Conservation (phyloP, 352 stramenopile species). For the Globisporangium abappressorium region DNA sequence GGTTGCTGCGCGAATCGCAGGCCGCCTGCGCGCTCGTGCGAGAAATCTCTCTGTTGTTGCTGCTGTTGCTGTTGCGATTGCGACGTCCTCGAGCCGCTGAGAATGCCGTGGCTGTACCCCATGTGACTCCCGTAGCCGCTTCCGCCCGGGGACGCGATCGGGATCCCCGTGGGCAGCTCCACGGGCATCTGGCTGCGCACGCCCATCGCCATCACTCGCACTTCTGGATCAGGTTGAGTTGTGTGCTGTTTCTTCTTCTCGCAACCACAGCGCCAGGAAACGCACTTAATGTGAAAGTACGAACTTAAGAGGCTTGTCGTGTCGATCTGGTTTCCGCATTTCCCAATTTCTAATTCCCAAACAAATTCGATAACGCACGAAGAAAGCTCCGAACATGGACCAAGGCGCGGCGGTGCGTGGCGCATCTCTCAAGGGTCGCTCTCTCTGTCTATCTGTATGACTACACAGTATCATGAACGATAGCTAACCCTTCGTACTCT, state of each 20-base stretch:
- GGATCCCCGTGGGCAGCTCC: conserved; percentile 9
- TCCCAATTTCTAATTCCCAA: not conserved
- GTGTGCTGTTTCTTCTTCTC: conserved; percentile 2
- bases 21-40: conserved; percentile 38
- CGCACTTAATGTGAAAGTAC: not conserved
- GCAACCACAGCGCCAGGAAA: not conserved
- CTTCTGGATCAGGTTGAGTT: conserved; percentile 1
- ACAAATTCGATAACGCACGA: not conserved
- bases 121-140: conserved; percentile 2
- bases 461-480: not conserved
- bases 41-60: not conserved
- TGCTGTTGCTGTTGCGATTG: not conserved
- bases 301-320: not conserved
- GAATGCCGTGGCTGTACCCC: conserved; percentile 4
- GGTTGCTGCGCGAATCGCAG: conserved; percentile 62
- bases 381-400: conserved; percentile 34
- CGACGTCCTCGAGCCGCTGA: not conserved
- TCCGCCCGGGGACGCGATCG: not conserved
- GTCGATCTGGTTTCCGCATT: not conserved
- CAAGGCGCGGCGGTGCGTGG: conserved; percentile 39
- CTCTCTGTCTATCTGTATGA: not conserved
- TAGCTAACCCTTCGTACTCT: not conserved
- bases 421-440: not conserved
- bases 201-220: not conserved
- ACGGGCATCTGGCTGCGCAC: conserved; percentile 15